Conservation (phyloP, 1,284 basidiomycete species). For the Sporisorium exsertum region DNA sequence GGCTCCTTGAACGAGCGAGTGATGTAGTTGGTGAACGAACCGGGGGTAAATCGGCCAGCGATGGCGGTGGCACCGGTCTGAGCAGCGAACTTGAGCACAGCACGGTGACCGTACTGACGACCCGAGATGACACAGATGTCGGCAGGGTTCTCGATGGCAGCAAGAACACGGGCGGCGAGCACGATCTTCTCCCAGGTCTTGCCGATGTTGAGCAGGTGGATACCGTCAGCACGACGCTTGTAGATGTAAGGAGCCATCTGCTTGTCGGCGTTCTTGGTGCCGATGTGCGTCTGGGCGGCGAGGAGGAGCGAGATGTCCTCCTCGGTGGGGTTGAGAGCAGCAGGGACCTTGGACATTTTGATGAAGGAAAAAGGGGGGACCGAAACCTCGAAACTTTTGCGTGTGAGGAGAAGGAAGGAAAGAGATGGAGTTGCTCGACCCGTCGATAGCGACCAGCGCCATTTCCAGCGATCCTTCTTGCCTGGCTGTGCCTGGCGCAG, state of each 20-base stretch:
- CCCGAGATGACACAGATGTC: constrained; percentile 98
- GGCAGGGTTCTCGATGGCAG: constrained; percentile 90
- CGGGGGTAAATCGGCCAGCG: constrained; percentile 98
- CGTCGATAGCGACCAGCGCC: constrained; percentile 24
- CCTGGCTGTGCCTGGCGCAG: background rate
- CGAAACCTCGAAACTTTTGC: constrained; percentile 55
- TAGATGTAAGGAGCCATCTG: constrained; percentile 98
- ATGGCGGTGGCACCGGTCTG: constrained; percentile 99
- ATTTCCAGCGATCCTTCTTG: background rate
- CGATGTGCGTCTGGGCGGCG: constrained; percentile 92
- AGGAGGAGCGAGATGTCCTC: constrained; percentile 96
- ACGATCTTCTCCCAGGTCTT: constrained; percentile 99
- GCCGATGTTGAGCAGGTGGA: constrained; percentile 96
- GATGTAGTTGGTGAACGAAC: constrained; percentile 98
- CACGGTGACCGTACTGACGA: constrained; percentile 98
- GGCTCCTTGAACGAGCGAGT: constrained; percentile 99
- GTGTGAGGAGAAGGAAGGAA: constrained; percentile 39
- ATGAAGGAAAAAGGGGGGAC: constrained; percentile 20
- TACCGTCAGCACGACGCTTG: constrained; percentile 96
- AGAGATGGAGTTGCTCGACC: constrained; percentile 22
- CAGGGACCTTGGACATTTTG: constrained; percentile 80
- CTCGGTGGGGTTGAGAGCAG: constrained; percentile 90
- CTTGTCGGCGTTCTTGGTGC: constrained; percentile 94
- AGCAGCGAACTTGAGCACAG: constrained; percentile 96
- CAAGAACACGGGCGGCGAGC: constrained; percentile 68